phyloP scores from a whole-genome alignment of 441 rosid species.

The Dalechampia spathulata region DNA sequence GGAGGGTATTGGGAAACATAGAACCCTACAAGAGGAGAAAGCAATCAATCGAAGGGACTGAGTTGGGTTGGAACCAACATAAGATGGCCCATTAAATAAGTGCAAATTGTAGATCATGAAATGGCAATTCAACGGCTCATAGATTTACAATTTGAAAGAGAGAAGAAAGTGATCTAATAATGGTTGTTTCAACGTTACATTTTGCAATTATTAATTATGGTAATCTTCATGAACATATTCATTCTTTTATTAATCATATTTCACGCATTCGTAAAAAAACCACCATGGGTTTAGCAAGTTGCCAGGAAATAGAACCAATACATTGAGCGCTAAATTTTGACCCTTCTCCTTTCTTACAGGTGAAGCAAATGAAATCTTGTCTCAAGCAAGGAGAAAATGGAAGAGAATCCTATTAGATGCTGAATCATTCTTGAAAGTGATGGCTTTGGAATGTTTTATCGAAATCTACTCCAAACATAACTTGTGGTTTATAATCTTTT shows the following conservation, averaged over 20 bases:
- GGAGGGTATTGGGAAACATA: too few relatives aligned
- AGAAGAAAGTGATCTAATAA: too few relatives aligned
- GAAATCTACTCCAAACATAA: too few relatives aligned
- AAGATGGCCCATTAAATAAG: too few relatives aligned
- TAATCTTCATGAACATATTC: background rate
- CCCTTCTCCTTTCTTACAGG: background rate
- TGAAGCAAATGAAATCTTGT: background rate
- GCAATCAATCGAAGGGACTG: too few relatives aligned
- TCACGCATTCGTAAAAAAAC: background rate
- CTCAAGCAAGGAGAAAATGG: background rate
- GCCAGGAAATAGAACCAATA: background rate
- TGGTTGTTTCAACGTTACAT: too few relatives aligned
- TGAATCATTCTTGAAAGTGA: background rate
- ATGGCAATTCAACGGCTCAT: too few relatives aligned
- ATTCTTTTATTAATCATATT: background rate
- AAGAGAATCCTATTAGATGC: background rate
- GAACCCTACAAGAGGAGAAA: too few relatives aligned
- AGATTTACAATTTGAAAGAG: too few relatives aligned
- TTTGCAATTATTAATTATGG: too few relatives aligned
- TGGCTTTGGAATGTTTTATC: background rate
- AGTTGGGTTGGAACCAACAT: too few relatives aligned
- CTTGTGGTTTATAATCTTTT: background rate
- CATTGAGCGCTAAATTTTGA: background rate
- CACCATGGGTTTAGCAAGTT: background rate
- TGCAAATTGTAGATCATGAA: too few relatives aligned